phyloP scores from a whole-genome alignment of 176 grass and related monocot species.

The Olyra latifolia region DNA sequence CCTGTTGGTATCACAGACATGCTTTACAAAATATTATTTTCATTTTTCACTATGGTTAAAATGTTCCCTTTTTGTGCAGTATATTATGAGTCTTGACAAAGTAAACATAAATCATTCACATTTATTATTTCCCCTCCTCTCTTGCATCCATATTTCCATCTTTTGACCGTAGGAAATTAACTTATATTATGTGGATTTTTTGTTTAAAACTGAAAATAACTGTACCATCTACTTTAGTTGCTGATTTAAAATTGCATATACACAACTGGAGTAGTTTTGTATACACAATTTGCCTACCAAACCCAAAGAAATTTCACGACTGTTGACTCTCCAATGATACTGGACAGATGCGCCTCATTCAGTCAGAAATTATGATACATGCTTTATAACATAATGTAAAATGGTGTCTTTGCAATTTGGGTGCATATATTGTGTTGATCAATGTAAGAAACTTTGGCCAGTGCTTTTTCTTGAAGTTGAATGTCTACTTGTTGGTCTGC shows the following conservation, averaged over 20 bases:
- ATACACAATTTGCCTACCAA: not conserved
- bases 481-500: not conserved
- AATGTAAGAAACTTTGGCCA: not conserved
- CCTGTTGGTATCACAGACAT: not conserved
- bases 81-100: not conserved
- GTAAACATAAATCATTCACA: not conserved
- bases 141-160: not conserved
- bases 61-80: not conserved
- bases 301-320: not conserved
- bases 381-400: not conserved
- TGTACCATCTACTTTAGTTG: not conserved
- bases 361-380: not conserved
- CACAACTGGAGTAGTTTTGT: not conserved
- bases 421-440: not conserved
- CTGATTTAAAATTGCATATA: not conserved
- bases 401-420: not conserved
- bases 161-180: no score
- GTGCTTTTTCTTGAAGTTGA: not conserved
- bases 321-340: not conserved
- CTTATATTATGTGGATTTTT: not conserved
- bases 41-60: not conserved
- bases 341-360: not conserved
- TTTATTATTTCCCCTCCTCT: not conserved
- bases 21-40: not conserved
- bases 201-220: not conserved